Conservation (phyloP, 2,329 filamentous ascomycete genomes). For the Hypoxylon sp. region DNA sequence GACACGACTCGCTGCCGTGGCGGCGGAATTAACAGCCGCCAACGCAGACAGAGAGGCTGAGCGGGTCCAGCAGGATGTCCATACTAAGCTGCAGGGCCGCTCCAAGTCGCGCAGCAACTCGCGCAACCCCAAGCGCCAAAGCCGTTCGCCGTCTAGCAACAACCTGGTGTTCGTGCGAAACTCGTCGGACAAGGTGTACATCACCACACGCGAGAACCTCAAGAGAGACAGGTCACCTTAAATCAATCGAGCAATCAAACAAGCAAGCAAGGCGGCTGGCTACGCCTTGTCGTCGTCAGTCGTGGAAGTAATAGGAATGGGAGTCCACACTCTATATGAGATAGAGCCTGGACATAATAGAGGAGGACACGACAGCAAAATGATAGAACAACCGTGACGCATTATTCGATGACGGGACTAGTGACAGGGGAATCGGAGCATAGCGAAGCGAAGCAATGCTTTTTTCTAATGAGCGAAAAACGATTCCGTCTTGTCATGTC, state of each 20-base stretch:
- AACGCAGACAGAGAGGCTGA: conserved; percentile 29
- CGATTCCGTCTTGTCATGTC: conserved; percentile 12
- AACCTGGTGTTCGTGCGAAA: conserved; percentile 50
- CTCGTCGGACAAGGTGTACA: conserved; percentile 47
- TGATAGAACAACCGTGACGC: conserved; percentile 10
- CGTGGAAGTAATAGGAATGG: conserved; percentile 3
- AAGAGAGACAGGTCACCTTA: conserved; percentile 44
- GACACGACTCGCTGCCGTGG: conserved; percentile 30
- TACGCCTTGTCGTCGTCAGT: neutral
- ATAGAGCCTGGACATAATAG: conserved; percentile 8
- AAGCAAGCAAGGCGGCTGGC: neutral
- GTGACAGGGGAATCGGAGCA: neutral
- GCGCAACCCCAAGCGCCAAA: conserved; percentile 48
- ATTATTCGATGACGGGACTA: conserved; percentile 4
- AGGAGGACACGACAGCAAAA: conserved; percentile 12
- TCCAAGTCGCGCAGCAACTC: conserved; percentile 50
- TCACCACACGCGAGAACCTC: conserved; percentile 52
- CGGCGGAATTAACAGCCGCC: conserved; percentile 36
- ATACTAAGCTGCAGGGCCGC: conserved; percentile 34
- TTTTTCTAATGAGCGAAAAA: conserved; percentile 17
- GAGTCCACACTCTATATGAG: neutral
- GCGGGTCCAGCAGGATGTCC: conserved; percentile 36
- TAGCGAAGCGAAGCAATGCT: neutral
- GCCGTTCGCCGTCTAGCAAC: conserved; percentile 48
- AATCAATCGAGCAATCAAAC: conserved; percentile 2